Conservation (phyloP, 192 early-diverging fungal species). For the Helicostylum pulchrum region DNA sequence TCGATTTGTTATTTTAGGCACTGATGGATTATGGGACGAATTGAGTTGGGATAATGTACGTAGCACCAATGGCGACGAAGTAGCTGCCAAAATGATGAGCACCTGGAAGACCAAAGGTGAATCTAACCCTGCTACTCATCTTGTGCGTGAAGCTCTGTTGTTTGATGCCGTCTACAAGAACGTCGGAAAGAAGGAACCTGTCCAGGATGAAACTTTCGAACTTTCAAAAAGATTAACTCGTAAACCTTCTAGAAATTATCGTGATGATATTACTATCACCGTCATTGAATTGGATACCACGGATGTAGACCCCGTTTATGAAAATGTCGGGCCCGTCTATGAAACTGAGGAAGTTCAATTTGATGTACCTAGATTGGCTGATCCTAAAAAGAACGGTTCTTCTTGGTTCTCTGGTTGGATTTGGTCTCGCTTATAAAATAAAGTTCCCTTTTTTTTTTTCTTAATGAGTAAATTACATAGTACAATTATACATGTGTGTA, state of each 20-base stretch:
- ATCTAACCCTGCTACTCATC: constrained; percentile 27
- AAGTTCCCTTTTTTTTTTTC: not conserved
- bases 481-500: no score
- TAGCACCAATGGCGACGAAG: constrained; percentile 51
- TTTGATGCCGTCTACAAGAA: constrained; percentile 29
- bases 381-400: not conserved
- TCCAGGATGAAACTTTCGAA: constrained; percentile 20
- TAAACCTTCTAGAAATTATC: constrained; percentile 51
- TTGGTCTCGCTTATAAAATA: constrained; percentile 18
- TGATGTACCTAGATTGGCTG: not conserved
- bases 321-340: constrained; percentile 11
- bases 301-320: not conserved
- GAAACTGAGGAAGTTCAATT: constrained; percentile 1
- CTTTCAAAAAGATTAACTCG: constrained; percentile 32
- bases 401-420: constrained; percentile 24
- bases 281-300: constrained; percentile 39
- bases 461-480: not conserved
- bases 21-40: constrained; percentile 82
- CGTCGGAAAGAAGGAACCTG: not conserved
- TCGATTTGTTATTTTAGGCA: constrained; percentile 73
- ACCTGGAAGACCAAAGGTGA: constrained; percentile 13
- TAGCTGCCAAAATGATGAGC: constrained; percentile 42
- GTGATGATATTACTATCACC: constrained; percentile 83
- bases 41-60: constrained; percentile 61
- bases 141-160: constrained; percentile 22